phyloP scores from a whole-genome alignment of 352 stramenopile species.

The Phytopythium delawarense region DNA sequence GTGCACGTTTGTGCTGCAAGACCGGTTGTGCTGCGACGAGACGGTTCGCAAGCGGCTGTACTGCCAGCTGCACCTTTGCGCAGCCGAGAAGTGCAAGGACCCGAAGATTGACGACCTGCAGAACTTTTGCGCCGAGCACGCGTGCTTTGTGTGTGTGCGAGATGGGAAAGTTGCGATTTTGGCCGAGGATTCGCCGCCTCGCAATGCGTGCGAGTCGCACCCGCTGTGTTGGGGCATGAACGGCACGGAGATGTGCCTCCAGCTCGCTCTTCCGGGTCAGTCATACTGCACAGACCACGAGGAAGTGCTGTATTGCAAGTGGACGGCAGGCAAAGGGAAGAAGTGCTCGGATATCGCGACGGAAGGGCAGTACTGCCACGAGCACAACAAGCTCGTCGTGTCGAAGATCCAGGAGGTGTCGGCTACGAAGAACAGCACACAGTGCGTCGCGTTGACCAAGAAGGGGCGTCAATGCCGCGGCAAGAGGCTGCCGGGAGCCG shows the following conservation, averaged over 20 bases:
- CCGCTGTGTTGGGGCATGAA: constrained; percentile 42
- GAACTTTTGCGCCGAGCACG: constrained; percentile 42
- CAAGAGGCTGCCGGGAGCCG: constrained; percentile 15
- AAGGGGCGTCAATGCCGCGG: constrained; percentile 48
- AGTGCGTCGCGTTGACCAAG: constrained; percentile 28
- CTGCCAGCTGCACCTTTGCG: constrained; percentile 45
- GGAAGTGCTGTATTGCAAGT: constrained; percentile 31
- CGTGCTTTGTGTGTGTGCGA: constrained; percentile 55
- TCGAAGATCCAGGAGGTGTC: not conserved
- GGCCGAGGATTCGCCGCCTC: constrained; percentile 37
- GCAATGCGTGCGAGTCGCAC: constrained; percentile 49
- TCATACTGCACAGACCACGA: constrained; percentile 45
- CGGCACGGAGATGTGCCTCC: constrained; percentile 25
- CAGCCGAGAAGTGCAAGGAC: constrained; percentile 29
- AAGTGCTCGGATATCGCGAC: constrained; percentile 30
- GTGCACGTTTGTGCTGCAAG: constrained; percentile 23
- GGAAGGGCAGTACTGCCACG: constrained; percentile 26
- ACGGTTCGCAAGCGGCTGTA: constrained; percentile 29
- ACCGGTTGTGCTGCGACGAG: constrained; percentile 19
- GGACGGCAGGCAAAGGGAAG: constrained; percentile 13
- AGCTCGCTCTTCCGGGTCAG: constrained; percentile 21
- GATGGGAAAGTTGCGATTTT: constrained; percentile 11
- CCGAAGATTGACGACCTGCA: constrained; percentile 23
- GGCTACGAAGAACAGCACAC: constrained; percentile 4
- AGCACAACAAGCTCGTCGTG: constrained; percentile 14